Conservation (phyloP, 2,329 filamentous ascomycete genomes). For the Sclerotiophoma versabilis region DNA sequence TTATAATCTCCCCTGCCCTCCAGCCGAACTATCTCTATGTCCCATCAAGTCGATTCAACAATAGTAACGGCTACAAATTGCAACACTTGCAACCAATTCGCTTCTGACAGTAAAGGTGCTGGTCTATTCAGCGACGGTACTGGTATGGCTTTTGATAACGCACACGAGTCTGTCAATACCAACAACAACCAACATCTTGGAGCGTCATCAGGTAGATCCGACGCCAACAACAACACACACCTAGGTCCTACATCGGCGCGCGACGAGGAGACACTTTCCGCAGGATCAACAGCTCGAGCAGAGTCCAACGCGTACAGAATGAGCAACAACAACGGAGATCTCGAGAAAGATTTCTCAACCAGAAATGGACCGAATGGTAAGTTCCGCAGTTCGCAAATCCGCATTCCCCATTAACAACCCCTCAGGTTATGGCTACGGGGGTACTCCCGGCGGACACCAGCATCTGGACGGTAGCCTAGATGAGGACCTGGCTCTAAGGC, state of each 20-base stretch:
- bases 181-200: constrained; percentile 25
- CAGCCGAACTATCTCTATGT: constrained; percentile 14
- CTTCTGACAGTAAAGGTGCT: constrained; percentile 5
- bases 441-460: constrained; percentile 19
- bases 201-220: constrained; percentile 16
- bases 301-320: constrained; percentile 29
- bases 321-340: constrained; percentile 24
- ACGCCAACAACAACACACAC: constrained; percentile 29
- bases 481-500: constrained; percentile 39
- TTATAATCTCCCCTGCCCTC: constrained; percentile 22
- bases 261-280: constrained; percentile 34
- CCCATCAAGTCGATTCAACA: constrained; percentile 18
- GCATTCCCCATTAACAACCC: background rate
- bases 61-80: constrained; percentile 8
- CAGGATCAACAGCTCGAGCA: constrained; percentile 33
- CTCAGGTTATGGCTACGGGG: constrained; percentile 25
- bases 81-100: constrained; percentile 6
- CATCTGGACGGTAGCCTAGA: constrained; percentile 39
- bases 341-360: constrained; percentile 56
- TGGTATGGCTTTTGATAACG: constrained; percentile 22
- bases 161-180: constrained; percentile 16
- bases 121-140: constrained; percentile 18
- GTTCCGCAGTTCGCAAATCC: background rate
- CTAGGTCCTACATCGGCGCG: constrained; percentile 27
- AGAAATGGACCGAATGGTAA: constrained; percentile 32